Evolutionary conservation across 495 filamentous ascomycete genomes (phyloP).

Genomic region (Tetracladium setigerum): DNA sequence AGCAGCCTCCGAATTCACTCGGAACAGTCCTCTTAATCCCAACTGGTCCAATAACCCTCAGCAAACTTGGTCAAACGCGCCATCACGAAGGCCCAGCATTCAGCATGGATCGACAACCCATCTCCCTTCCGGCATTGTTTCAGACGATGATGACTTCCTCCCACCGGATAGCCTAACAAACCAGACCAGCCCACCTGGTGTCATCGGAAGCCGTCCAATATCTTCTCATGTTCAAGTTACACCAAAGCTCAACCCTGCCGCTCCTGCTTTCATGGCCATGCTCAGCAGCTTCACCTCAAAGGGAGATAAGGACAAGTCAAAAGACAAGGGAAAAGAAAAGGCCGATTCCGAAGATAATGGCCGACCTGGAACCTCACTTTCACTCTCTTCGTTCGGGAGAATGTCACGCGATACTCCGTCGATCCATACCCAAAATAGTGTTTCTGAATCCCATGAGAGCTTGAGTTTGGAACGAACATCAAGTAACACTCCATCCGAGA

Average conservation of each 20-base stretch:
- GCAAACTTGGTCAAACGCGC: slow-evolving; percentile 46
- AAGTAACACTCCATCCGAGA: slow-evolving; percentile 60
- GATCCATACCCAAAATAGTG: slow-evolving; percentile 52
- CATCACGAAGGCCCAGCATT: slow-evolving; percentile 48
- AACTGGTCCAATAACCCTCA: slow-evolving; percentile 45
- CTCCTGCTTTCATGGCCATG: slow-evolving; percentile 46
- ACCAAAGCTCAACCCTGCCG: slow-evolving; percentile 54
- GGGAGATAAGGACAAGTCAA: slow-evolving; percentile 11
- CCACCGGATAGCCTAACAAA: slow-evolving; percentile 6
- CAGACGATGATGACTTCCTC: slow-evolving; percentile 22
- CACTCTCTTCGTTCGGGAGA: slow-evolving; percentile 45
- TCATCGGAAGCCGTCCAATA: slow-evolving; percentile 23
- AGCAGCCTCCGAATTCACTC: slow-evolving; percentile 42
- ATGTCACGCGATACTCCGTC: slow-evolving; percentile 54
- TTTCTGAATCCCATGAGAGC: slow-evolving; percentile 60
- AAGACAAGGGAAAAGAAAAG: slow-evolving; percentile 13
- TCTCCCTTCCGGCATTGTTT: slow-evolving; percentile 14
- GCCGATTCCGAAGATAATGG: neutral
- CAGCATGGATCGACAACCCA: slow-evolving; percentile 45
- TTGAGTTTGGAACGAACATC: slow-evolving; percentile 58
- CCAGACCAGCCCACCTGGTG: slow-evolving; percentile 22
- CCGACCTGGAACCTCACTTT: slow-evolving; percentile 19
- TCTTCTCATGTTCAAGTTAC: slow-evolving; percentile 28
- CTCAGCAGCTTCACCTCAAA: slow-evolving; percentile 29
- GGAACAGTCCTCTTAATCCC: slow-evolving; percentile 44